A percentile compares a stretch with the other conserved stretches of the same genome.
phyloP scores from a whole-genome alignment of 371 early-diverging fungal genomes.

The Mortierella sp. region DNA sequence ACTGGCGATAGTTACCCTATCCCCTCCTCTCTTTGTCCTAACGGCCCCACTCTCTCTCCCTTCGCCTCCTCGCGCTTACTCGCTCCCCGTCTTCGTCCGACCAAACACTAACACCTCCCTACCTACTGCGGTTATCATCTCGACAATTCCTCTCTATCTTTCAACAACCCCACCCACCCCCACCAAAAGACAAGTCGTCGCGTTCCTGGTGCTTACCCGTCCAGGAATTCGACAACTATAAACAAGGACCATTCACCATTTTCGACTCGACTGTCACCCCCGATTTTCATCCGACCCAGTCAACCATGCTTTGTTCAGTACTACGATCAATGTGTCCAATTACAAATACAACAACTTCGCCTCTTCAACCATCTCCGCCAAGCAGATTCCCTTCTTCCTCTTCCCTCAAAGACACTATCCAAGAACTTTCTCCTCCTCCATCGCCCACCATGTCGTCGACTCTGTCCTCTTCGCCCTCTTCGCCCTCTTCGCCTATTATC shows the following conservation, averaged over 20 bases:
- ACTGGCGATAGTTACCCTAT: not conserved
- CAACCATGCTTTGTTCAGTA: slow-evolving; percentile 32
- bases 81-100: not conserved
- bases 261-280: slow-evolving; percentile 18
- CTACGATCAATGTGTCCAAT: slow-evolving; percentile 30
- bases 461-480: not conserved
- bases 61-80: not conserved
- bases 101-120: not conserved
- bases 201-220: not conserved
- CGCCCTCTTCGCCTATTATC: slow-evolving; percentile 10
- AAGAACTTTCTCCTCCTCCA: slow-evolving; percentile 12
- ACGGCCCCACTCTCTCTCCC: not conserved
- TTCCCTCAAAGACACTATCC: not conserved
- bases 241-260: slow-evolving; percentile 12
- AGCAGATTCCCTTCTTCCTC: not conserved
- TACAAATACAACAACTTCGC: slow-evolving; percentile 15
- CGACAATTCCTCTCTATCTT: not conserved
- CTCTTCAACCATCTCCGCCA: slow-evolving; percentile 11
- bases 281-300: slow-evolving; percentile 27
- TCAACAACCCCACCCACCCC: not conserved
- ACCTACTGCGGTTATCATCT: slow-evolving; percentile 16
- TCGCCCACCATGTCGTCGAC: slow-evolving; percentile 1
- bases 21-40: not conserved
- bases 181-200: not conserved
- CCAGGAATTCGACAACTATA: slow-evolving; percentile 4